Evolutionary conservation across 2,329 filamentous ascomycete genomes (phyloP), one percentile per base, ranked within the genome.

Genomic region (Talaromyces sp.): DNA sequence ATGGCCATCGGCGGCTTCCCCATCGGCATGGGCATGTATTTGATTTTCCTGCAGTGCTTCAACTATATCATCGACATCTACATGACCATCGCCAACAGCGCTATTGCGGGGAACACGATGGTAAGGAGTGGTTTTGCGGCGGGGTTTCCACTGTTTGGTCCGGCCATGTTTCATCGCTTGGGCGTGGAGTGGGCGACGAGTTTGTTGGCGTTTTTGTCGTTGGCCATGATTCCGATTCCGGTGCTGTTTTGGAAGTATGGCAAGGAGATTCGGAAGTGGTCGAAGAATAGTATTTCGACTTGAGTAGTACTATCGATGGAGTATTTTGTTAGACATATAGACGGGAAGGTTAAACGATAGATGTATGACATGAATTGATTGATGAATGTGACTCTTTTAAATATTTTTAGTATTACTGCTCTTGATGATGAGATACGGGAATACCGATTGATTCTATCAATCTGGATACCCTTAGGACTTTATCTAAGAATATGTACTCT

Each of bases 141-240:
- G 9, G 74, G 72, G 6, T 81, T 82, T 63, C 80, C 80, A 1
- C 68, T 82, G 15, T 81, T 81, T 70, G 80, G 78, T 8, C 73
- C 68, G 0, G 69, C 77, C 25, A 75, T 82, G 74, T 82, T 79
- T 58, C 27, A 72, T 1, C 68, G 71, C 15, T 69, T 82, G 19
- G 79, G 80, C 4, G 77, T 80, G n/a, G 76, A 80, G 59, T 81
- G 79, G 80, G 80, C 78, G 10, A 75, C 75, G 8, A 75, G 73
- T 30, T 68, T 82, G 15, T 77, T 77, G 0, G 80, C 73, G 0
- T 81, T 81, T 66, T 62, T 81, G 28, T 77, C 78, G 1, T 63
- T 80, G 17, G 73, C 73, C 1, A 78, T 76, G 33, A 70, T 78
- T 9, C 77, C 77, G 1, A 76, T 78, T 60, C 77, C 76, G 4